Percentiles rank a stretch among this genome's conserved stretches.
These are phyloP conservation scores for Buxus sempervirens DNA, from an alignment of 164 flowering plant species.

Conservation along the genomic window DNA sequence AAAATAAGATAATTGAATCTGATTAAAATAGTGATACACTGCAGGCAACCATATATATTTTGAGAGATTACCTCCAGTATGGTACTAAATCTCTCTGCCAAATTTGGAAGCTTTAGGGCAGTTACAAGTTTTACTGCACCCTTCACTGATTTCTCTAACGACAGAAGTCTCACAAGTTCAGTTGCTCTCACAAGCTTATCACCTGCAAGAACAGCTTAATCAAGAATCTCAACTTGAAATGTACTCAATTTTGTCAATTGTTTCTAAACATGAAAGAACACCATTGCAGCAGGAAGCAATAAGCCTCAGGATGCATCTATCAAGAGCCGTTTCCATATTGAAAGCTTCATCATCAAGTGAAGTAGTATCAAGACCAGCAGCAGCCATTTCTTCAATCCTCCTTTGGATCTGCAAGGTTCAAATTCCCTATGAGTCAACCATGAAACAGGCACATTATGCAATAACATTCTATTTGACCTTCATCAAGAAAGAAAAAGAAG, in stretches of 20 bases:
- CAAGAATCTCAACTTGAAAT: not conserved
- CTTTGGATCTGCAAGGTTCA: slow-evolving; percentile 49
- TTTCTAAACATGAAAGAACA: slow-evolving; percentile 24
- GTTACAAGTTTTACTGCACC: slow-evolving; percentile 94
- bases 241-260: not conserved
- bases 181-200: slow-evolving; percentile 89
- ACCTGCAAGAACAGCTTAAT: slow-evolving; percentile 43
- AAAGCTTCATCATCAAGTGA: slow-evolving; percentile 80
- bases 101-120: slow-evolving; percentile 75
- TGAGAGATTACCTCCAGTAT: slow-evolving; percentile 65
- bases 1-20: not conserved
- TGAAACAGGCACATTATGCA: not conserved
- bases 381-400: slow-evolving; percentile 52
- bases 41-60: not conserved
- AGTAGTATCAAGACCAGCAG: slow-evolving; percentile 49
- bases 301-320: slow-evolving; percentile 84
- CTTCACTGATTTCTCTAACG: slow-evolving; percentile 76
- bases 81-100: slow-evolving; percentile 79
- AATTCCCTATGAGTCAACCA: slow-evolving; percentile 1
- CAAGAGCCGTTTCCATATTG: slow-evolving; percentile 68
- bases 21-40: not conserved
- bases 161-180: slow-evolving; percentile 78
- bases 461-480: not conserved
- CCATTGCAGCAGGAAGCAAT: slow-evolving; percentile 94
- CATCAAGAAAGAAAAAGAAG: not conserved